Percentiles rank a stretch among this genome's conserved stretches.
Evolutionary conservation across 805 yeast species (phyloP).

Genomic region (Diddensiella caesifluorescens): DNA sequence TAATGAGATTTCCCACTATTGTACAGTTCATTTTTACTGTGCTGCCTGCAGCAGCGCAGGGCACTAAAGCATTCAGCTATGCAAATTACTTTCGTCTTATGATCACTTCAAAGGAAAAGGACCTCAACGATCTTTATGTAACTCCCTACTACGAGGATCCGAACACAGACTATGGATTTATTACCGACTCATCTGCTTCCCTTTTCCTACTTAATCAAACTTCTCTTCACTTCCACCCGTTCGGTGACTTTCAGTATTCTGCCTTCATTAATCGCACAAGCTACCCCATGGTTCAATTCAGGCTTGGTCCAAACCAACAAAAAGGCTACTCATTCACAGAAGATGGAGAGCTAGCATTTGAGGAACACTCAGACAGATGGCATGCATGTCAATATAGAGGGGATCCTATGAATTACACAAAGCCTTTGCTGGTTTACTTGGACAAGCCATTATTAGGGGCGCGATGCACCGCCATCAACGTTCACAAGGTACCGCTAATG

Average conservation of each 20-base stretch:
- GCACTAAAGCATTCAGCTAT: too few species aligned
- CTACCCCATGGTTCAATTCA: background rate
- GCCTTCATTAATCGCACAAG: background rate
- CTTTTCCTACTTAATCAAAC: background rate
- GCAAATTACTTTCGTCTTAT: background rate
- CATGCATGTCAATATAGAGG: slow-evolving; percentile 1
- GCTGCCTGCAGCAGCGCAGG: background rate
- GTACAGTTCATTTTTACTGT: too few species aligned
- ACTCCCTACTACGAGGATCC: slow-evolving; percentile 3
- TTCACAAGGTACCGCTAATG: background rate
- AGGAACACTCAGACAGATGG: slow-evolving; percentile 1
- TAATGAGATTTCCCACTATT: too few species aligned
- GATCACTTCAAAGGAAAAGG: background rate
- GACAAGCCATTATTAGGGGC: background rate
- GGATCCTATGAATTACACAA: slow-evolving; percentile 2
- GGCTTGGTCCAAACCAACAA: background rate
- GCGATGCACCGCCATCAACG: background rate
- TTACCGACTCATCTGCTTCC: background rate
- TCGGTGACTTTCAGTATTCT: slow-evolving; percentile 1
- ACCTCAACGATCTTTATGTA: background rate
- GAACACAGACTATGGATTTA: background rate
- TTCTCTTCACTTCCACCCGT: background rate
- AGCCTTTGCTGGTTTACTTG: background rate
- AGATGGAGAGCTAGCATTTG: background rate
- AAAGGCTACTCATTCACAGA: background rate